These are phyloP conservation scores for Thielaviopsis ethacetica DNA, from an alignment of 2,329 filamentous ascomycete species.

Conservation along the genomic window DNA sequence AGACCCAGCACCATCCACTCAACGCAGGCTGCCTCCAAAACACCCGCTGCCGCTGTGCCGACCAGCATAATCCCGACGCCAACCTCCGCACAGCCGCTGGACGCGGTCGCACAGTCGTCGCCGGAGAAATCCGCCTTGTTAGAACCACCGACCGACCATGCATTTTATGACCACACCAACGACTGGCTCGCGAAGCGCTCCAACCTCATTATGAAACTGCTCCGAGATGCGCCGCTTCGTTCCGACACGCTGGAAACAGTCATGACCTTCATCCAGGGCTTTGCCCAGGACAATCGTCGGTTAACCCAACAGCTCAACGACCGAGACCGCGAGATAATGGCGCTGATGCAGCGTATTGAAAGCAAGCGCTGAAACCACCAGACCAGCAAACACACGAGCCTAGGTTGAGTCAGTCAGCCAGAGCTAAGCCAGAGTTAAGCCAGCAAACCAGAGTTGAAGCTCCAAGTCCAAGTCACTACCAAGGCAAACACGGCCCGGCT, in stretches of 20 bases:
- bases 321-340: background rate
- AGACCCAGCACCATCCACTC: no score
- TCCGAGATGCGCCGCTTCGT: background rate
- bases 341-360: background rate
- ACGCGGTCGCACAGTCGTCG: no score
- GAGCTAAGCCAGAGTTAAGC: no score
- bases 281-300: background rate
- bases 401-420: no score
- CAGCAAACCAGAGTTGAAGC: no score
- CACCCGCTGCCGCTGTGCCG: background rate
- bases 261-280: background rate
- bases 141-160: background rate
- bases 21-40: background rate
- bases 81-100: no score
- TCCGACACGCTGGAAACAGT: background rate
- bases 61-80: background rate
- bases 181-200: background rate
- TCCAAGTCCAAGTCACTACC: no score
- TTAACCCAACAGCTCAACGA: background rate
- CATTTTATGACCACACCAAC: background rate
- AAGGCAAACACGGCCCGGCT: no score
- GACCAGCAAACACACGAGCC: no score
- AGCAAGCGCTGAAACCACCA: background rate
- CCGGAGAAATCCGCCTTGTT: no score
- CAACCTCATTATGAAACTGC: background rate